Base-by-base conservation (phyloP, 441 rosid species). In the Populus hybrid region DNA sequence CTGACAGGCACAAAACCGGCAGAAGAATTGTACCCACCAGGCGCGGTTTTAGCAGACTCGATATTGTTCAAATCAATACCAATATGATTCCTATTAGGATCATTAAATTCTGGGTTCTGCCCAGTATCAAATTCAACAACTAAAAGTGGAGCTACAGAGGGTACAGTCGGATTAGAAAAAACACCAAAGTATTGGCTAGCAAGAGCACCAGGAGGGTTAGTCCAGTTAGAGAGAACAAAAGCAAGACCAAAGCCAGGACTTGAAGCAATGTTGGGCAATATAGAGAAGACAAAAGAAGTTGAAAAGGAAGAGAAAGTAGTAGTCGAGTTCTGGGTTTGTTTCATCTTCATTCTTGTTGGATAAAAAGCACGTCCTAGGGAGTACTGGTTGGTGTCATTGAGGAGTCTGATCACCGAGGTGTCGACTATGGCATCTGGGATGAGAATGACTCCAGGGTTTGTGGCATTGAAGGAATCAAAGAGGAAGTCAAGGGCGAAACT, bases 221-320 rank as follows among this genome's bases (percentile, higher is more conserved):
- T 90, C 76, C 87, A 87, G 68, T 92, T 91, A 72, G 91, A 87
- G 83, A 92, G 94, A 77, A 89, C 92, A 82, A 94, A 91, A 68
- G 90, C 87, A 78, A 94, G 94, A 83, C 97, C 98, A 35, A 92
- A 92, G 6, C 94, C 93, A 0, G 98, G 97, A 40, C 90, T 90
- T 3, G 92, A 77, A 40, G 92, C 79, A 67, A 92, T 89, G 68
- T 92, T 83, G 2, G 95, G 97, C 74, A 91, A 81, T 26, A 91
- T 40, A 4, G 97, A 94, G 89, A 94, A 91, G 75, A 94, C 86
- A 74, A 92, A 92, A 12, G 93, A 85, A 74, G 98, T 93, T 0
- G 95, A 89, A 78, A 93, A 93, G 26, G 97, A 90, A 3, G 92
- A 82, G 21, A 92, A 84, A 1, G 83, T 36, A 21, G 42, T 38